These are phyloP conservation scores for Cardamine occulta DNA, from an alignment of 345 rosid genomes.

Conservation along the genomic window DNA sequence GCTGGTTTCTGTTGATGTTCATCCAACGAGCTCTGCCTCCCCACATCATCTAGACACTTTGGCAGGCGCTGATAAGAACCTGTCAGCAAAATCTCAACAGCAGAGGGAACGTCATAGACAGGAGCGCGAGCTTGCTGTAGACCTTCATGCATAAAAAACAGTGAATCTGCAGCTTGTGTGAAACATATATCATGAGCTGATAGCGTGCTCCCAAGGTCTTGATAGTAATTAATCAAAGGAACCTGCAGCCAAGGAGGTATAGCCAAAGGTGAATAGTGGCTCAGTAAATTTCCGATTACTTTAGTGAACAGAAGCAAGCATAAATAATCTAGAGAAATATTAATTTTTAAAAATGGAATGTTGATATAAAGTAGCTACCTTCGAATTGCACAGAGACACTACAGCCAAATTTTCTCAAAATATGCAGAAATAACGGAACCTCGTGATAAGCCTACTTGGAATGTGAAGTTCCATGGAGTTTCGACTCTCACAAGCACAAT, in stretches of 20 bases:
- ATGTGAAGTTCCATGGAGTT: constrained; percentile 12
- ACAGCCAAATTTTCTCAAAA: neutral
- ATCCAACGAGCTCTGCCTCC: constrained; percentile 71
- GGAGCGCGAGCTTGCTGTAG: constrained; percentile 98
- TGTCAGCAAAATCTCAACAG: constrained; percentile 79
- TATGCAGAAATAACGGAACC: neutral
- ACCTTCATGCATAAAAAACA: constrained; percentile 98
- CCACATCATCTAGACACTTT: constrained; percentile 90
- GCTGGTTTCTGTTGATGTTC: constrained; percentile 85
- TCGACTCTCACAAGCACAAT: neutral
- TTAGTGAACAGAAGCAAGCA: constrained; percentile 9
- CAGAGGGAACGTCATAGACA: constrained; percentile 95
- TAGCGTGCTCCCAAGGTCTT: constrained; percentile 81
- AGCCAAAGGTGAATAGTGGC: constrained; percentile 23
- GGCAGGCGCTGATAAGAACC: constrained; percentile 92
- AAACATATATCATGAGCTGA: constrained; percentile 90
- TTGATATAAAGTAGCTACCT: constrained; percentile 12
- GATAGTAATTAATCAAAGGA: constrained; percentile 85
- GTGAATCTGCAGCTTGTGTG: constrained; percentile 90
- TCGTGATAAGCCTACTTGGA: neutral
- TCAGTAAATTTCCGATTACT: neutral
- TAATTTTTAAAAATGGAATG: neutral
- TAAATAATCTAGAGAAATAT: neutral
- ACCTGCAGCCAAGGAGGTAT: constrained; percentile 57
- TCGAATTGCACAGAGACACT: neutral